Conservation (phyloP, 78 protist genomes). For the Cyanophora paradoxa region DNA sequence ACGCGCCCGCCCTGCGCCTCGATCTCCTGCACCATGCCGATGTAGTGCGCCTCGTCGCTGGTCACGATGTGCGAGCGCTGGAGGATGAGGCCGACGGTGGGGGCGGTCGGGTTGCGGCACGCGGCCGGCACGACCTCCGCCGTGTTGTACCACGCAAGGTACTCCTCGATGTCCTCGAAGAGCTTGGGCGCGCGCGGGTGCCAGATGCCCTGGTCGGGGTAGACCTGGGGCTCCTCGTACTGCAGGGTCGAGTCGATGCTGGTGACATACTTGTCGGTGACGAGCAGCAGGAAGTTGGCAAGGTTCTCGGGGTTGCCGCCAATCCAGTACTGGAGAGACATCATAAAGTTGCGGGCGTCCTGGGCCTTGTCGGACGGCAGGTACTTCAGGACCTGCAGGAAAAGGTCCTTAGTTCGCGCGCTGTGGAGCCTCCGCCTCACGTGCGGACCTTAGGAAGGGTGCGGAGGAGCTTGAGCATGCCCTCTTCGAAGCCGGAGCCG, state of each 20-base stretch:
- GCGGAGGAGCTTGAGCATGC: conserved; percentile 41
- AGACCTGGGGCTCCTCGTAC: conserved; percentile 7
- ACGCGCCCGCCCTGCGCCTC: conserved; percentile 31
- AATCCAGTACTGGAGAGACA: conserved; percentile 35
- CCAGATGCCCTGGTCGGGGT: conserved; percentile 40
- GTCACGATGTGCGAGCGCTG: conserved; percentile 41
- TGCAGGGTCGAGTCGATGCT: neutral
- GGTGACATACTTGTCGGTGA: conserved; percentile 23
- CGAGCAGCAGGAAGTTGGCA: conserved; percentile 26
- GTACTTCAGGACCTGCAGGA: conserved; percentile 44
- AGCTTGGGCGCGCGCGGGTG: conserved; percentile 31
- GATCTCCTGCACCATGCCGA: conserved; percentile 31
- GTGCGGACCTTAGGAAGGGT: conserved; percentile 31
- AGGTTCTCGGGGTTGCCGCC: conserved; percentile 46
- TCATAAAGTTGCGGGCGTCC: conserved; percentile 43
- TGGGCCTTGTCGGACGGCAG: conserved; percentile 30
- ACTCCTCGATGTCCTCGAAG: conserved; percentile 16
- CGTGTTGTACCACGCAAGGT: conserved; percentile 17
- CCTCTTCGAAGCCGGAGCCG: conserved; percentile 31
- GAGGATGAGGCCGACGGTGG: conserved; percentile 31
- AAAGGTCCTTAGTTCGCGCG: neutral
- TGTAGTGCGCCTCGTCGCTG: conserved; percentile 41
- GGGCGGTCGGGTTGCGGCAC: conserved; percentile 9
- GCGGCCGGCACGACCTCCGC: conserved; percentile 15
- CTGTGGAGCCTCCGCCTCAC: neutral